Percentiles rank a stretch among this genome's conserved stretches.
These are phyloP conservation scores for Eucalyptus curtisii DNA, from an alignment of 345 rosid genomes.

Conservation along the genomic window DNA sequence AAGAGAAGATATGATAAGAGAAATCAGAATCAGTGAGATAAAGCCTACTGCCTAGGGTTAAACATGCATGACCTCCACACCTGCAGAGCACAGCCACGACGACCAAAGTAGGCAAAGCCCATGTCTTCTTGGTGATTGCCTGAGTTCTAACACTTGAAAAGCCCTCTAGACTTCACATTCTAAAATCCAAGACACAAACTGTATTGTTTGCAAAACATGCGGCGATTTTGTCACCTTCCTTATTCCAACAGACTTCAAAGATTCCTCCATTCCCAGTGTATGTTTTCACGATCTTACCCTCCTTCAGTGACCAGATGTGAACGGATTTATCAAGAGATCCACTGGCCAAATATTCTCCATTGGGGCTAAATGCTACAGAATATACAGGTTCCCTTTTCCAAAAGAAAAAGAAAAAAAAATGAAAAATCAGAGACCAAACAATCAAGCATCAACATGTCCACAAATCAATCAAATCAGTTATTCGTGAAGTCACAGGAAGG, in stretches of 20 bases:
- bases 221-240: slow-evolving; percentile 94
- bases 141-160: background rate
- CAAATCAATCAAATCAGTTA: background rate
- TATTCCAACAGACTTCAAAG: slow-evolving; percentile 96
- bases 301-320: slow-evolving; percentile 90
- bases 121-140: background rate
- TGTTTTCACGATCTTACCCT: slow-evolving; percentile 83
- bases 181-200: slow-evolving; percentile 81
- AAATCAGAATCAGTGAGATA: background rate
- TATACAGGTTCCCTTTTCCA: slow-evolving; percentile 77
- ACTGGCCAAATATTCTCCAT: slow-evolving; percentile 89
- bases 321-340: slow-evolving; percentile 89
- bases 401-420: background rate
- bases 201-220: slow-evolving; percentile 88
- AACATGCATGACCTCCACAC: background rate
- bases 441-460: background rate
- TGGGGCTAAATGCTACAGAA: slow-evolving; percentile 95
- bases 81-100: background rate
- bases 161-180: slow-evolving; percentile 32
- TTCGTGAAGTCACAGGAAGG: background rate
- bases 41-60: background rate
- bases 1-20: background rate
- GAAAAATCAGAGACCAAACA: background rate
- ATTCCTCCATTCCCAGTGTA: slow-evolving; percentile 86
- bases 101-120: background rate